Evolutionary conservation across 1,139 yeast species (phyloP).

Genomic region (Barnettozyma hawaiiensis): DNA sequence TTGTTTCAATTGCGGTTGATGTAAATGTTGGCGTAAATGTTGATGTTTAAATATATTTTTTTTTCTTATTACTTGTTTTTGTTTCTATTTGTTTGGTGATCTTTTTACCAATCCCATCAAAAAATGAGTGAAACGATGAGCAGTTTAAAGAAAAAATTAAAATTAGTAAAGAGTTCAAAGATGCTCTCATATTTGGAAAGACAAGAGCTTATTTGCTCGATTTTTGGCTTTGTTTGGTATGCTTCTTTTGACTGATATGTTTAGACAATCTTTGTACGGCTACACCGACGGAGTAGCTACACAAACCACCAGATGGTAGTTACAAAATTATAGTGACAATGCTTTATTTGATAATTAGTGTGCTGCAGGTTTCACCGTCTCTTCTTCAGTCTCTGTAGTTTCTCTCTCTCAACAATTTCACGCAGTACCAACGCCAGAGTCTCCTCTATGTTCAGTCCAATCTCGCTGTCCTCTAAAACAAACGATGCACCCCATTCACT

Average conservation of each 20-base stretch:
- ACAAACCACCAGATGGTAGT: too few species aligned
- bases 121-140: too few species aligned
- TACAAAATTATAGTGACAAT: too few species aligned
- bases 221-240: too few species aligned
- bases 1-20: background rate
- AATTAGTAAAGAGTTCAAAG: too few species aligned
- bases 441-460: constrained; percentile 46
- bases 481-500: constrained; percentile 60
- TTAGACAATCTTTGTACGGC: too few species aligned
- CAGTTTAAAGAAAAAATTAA: too few species aligned
- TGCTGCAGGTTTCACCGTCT: constrained; percentile 17
- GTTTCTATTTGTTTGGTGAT: background rate
- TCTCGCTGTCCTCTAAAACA: constrained; percentile 49
- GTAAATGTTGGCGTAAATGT: background rate
- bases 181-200: too few species aligned
- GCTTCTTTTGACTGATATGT: too few species aligned
- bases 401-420: constrained; percentile 48
- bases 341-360: background rate
- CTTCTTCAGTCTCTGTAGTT: constrained; percentile 22
- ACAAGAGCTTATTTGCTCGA: too few species aligned
- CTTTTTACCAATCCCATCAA: too few species aligned
- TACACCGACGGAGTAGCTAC: too few species aligned
- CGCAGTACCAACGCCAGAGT: constrained; percentile 50
- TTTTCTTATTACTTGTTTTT: background rate
- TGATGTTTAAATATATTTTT: background rate